Evolutionary conservation across 176 grass and related monocot species (phyloP), one percentile per base, ranked within the genome.

Genomic region (Carex cristatella): DNA sequence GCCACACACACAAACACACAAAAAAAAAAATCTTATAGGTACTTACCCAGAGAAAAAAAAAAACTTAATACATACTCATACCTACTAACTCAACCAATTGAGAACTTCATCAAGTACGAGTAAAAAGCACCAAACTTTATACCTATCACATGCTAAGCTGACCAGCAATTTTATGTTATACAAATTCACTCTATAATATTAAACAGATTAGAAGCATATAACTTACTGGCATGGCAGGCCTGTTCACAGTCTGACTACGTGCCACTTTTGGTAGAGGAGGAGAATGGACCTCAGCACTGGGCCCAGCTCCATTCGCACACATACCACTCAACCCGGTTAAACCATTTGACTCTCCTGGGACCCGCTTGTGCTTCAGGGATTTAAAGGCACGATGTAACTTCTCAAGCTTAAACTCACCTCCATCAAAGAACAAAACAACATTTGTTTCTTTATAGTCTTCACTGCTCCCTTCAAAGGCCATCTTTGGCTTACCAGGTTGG

Each of bases 381-480:
- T 99, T 99, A 68, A 99, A 91, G 71, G 96, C 91, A 7, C 91
- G 85, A 85, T 99, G 89, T 69, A 99, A 90, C 65, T 92, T 88
- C 73, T 99, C 96, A 10, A 99, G 85, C 35, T 89, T 87, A 89
- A 99, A 99, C 10, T 80, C 88, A 67, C 90, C 90, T 42, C 96
- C 93, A 37, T 99, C 88, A 87, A 99, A 99, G 87, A 99, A 99
- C 40, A 99, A 87, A 61, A 95, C 93, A 31, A 88, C 96, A 84
- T 95, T 93, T 86, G 86, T 95, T 84, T 99, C 96, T 81, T 99
- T 99, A 72, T 88, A 94, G 31, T 99, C 96, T 81, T 99, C 96
- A 83, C 91, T 92, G 83, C 90, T 99, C 23, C 96, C 96, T 83
- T 99, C 91, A 63, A 99, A 99, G 80, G 93, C 84, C 59, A 95